Conservation (phyloP, 352 stramenopile genomes). For the Elongisporangium senticosum region DNA sequence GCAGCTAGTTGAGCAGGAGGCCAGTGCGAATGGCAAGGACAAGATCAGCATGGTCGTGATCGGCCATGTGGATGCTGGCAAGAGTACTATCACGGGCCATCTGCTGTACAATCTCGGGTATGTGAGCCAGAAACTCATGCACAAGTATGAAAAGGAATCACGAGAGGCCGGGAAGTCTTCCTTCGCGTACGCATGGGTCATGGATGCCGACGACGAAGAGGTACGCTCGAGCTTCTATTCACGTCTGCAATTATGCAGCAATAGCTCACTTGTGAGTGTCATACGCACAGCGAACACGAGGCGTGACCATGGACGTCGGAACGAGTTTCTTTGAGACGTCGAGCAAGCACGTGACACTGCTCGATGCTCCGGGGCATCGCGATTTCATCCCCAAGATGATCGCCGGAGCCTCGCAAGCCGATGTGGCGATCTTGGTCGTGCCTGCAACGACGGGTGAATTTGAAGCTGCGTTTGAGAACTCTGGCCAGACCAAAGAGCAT, state of each 20-base stretch:
- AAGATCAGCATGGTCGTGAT: slow-evolving; percentile 95
- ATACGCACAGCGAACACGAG: slow-evolving; percentile 85
- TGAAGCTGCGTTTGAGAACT: slow-evolving; percentile 92
- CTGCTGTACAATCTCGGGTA: slow-evolving; percentile 90
- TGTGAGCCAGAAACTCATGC: slow-evolving; percentile 82
- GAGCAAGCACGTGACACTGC: slow-evolving; percentile 90
- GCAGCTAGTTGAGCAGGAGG: slow-evolving; percentile 37
- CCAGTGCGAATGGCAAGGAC: slow-evolving; percentile 42
- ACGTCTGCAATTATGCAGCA: neutral
- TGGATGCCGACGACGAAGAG: slow-evolving; percentile 86
- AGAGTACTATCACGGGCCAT: slow-evolving; percentile 96
- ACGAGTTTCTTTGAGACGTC: slow-evolving; percentile 90
- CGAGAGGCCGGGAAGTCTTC: slow-evolving; percentile 91
- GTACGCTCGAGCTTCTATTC: slow-evolving; percentile 7
- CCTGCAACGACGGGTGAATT: slow-evolving; percentile 93
- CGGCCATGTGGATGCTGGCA: slow-evolving; percentile 97
- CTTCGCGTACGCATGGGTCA: slow-evolving; percentile 95
- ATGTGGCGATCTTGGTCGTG: slow-evolving; percentile 93
- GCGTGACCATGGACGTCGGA: slow-evolving; percentile 97
- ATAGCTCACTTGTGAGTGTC: slow-evolving; percentile 10
- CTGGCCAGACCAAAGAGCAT: slow-evolving; percentile 98
- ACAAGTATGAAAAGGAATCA: slow-evolving; percentile 91
- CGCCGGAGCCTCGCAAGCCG: slow-evolving; percentile 87
- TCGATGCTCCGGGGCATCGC: slow-evolving; percentile 95
- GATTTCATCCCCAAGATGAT: slow-evolving; percentile 99